A percentile compares a stretch with the other conserved stretches of the same genome.
Evolutionary conservation across 768 basidiomycete species (phyloP).

Genomic region (Boletus coccyginus): DNA sequence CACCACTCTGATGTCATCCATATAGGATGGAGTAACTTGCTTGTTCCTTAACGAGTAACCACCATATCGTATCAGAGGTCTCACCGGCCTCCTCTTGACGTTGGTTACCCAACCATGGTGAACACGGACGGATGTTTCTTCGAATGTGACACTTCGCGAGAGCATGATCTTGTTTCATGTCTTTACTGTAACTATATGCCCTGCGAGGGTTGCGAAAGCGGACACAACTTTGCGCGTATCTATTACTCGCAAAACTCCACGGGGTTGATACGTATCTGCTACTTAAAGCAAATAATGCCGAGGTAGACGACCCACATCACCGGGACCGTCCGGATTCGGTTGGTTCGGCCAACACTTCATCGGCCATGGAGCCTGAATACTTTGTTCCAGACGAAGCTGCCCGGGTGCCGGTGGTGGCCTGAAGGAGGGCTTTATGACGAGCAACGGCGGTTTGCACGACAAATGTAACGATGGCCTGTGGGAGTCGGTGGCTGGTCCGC

Average conservation of each 20-base stretch:
- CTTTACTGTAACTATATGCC: background rate
- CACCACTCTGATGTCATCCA: background rate
- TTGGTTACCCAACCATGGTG: too few relatives aligned
- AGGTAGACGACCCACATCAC: background rate
- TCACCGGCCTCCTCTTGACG: background rate
- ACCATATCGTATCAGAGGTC: too few relatives aligned
- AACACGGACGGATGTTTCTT: background rate
- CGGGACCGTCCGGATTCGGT: background rate
- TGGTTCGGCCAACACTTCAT: conserved; percentile 26
- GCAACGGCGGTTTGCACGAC: conserved; percentile 33
- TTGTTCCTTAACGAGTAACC: too few relatives aligned
- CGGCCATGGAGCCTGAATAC: background rate
- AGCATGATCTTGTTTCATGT: background rate
- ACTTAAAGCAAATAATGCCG: background rate
- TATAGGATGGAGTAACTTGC: background rate
- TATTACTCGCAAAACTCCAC: background rate
- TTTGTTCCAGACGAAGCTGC: conserved; percentile 1
- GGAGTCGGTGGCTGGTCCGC: background rate
- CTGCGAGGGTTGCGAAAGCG: background rate
- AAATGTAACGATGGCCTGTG: conserved; percentile 34
- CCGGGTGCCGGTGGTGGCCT: conserved; percentile 9
- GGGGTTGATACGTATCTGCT: background rate
- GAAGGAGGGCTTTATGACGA: conserved; percentile 31
- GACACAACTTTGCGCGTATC: background rate
- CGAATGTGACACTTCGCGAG: background rate